Evolutionary conservation across 2,329 filamentous ascomycete genomes (phyloP), one percentile per base, ranked within the genome.

Genomic region (Hypocrella siamensis): DNA sequence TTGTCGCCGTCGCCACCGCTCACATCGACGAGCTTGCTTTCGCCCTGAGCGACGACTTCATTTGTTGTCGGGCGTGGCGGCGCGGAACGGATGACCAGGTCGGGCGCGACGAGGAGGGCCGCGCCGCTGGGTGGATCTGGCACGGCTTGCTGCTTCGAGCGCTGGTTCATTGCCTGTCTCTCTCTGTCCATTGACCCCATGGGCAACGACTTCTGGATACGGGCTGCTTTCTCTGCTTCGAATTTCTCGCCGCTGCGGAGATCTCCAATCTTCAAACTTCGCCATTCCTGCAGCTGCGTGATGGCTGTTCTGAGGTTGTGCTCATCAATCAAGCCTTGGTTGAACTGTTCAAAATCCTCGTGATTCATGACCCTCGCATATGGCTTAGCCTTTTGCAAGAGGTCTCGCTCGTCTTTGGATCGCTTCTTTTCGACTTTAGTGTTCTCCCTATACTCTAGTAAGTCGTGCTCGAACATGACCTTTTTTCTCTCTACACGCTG

Each of bases 351-450:
- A 46, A 93, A 96, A 52, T 98, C 90, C 29, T 78, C 67, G 44
- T 79, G 79, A 46, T 88, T 93, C 88, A 96, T 94, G 72, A 96
- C 92, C 26, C 88, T 74, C 3, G 85, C 88, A 46, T 94, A 94
- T 0, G 90, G 90, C 46, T 98, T 98, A 5, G 85, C 80, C 51
- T 93, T 93, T 57, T 88, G 88, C 12, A 93, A 56, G 11, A 96
- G 58, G 32, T 96, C 90, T 33, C 79, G 73, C 53, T 98, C 90
- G 50, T 98, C 90, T 49, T 96, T 96, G 1, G 84, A 92, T 21
- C 86, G 73, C 58, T 86, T 93, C 70, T 96, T 98, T 48, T 98
- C 90, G 4, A 78, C 54, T 31, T 84, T 80, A 17, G 72, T 79
- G 50, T 93, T 93, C 53, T 93, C 92, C 39, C 85, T 70, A 48